Base-by-base conservation (phyloP, 495 filamentous ascomycete genomes). In the Neurospora sp. region DNA sequence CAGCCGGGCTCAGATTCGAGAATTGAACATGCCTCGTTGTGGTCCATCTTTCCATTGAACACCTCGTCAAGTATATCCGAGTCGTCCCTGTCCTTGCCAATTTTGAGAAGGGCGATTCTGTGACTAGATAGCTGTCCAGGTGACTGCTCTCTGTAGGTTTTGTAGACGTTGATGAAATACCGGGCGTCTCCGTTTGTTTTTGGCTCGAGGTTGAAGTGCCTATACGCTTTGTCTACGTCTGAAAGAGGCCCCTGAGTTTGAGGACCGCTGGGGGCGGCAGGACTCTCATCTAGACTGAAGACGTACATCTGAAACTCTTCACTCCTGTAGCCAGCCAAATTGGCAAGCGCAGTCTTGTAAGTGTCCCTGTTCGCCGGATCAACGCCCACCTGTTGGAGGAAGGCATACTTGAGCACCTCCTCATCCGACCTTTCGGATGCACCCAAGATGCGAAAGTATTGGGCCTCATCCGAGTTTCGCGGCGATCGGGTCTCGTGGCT, bases 341-440 rank as follows among this genome's bases (percentile, higher is more conserved):
- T 59, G 44, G 61, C 68, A 35, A 82, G 74, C 11, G 79, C 77
- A 37, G 72, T 53, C 11, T 76, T 38, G 42, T 81, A 82, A 7
- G 3, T 39, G 7, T 37, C 8, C 31, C 70, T 48, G 14, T 73
- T 42, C 14, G 65, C 53, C 14, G 75, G 74, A 70, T 81, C 76
- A 1, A 42, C 42, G 14, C 65, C 37, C 16, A 76, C 44, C 68
- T 82, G 80, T 22, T 73, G 74, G 9, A 40, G 20, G 68, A 77
- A 82, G 11, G 80, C 80, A 42, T 74, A 81, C 22, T 74, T 73
- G 20, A 82, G 74, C 65, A 76, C 11, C 3, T 72, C 71, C 18
- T 80, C 77, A 46, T 75, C 71, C 0, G 76, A 53, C n/a, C 74
- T 73, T 4, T 53, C 31, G 18, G 76, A 44, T 4, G 78, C 76